Conservation (phyloP, 306 rosid species). For the Dalbergia oliveri region DNA sequence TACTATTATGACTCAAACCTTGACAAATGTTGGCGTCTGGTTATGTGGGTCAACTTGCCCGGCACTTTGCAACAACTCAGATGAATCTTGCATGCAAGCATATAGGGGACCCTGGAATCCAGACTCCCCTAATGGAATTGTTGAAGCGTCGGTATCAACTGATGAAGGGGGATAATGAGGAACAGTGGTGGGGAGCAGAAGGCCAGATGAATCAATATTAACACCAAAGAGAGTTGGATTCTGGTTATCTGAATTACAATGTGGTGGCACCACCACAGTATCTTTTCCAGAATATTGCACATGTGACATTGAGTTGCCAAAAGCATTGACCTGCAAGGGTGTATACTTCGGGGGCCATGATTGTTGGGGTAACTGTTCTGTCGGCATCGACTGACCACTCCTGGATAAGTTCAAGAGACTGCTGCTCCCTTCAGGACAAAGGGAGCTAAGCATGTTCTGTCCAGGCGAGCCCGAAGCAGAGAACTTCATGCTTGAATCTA, state of each 20-base stretch:
- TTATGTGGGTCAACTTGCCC: slow-evolving; percentile 73
- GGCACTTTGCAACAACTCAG: slow-evolving; percentile 73
- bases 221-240: slow-evolving; percentile 79
- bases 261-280: slow-evolving; percentile 57
- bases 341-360: slow-evolving; percentile 66
- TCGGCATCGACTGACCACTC: slow-evolving; percentile 64
- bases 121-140: slow-evolving; percentile 73
- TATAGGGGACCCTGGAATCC: slow-evolving; percentile 72
- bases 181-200: slow-evolving; percentile 74
- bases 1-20: slow-evolving; percentile 54
- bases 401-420: slow-evolving; percentile 64
- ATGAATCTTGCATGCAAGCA: slow-evolving; percentile 70
- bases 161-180: slow-evolving; percentile 63
- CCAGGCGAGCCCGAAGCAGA: slow-evolving; percentile 59
- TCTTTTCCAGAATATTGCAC: slow-evolving; percentile 69
- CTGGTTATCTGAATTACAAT: slow-evolving; percentile 63
- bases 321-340: slow-evolving; percentile 62
- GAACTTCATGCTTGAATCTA: slow-evolving; percentile 70
- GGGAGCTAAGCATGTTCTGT: slow-evolving; percentile 66
- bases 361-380: slow-evolving; percentile 76
- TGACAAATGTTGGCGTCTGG: slow-evolving; percentile 74
- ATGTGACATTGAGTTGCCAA: slow-evolving; percentile 65
- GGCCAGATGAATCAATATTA: slow-evolving; percentile 87
- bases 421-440: slow-evolving; percentile 74
- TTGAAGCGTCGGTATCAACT: slow-evolving; percentile 61